Evolutionary conservation across 208 protist species (phyloP).

Genomic region (Acanthamoeba sp.): DNA sequence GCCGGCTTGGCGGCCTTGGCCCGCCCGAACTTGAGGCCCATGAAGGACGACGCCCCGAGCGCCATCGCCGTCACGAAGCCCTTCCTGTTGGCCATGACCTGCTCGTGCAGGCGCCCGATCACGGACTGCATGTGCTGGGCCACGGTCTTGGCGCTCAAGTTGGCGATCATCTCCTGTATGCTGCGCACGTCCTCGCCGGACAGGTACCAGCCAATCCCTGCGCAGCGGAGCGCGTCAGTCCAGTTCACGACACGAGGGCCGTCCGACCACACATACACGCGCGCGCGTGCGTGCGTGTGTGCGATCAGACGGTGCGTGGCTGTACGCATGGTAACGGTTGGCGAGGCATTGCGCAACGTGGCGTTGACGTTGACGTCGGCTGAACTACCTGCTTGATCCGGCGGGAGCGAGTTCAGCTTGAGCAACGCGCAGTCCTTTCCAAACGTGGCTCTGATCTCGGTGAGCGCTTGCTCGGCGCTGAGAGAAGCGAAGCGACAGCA

Average conservation of each 20-base stretch:
- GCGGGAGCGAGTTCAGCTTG: conserved; percentile 27
- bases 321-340: too few relatives aligned
- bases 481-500: not conserved
- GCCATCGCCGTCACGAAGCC: conserved; percentile 46
- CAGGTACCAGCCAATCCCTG: not conserved
- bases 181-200: conserved; percentile 12
- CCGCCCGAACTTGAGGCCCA: conserved; percentile 40
- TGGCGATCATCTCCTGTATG: conserved; percentile 32
- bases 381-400: conserved; percentile 4
- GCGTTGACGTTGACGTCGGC: not conserved
- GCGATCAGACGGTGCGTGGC: too few relatives aligned
- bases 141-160: conserved; percentile 34
- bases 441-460: conserved; percentile 25
- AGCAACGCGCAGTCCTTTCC: conserved; percentile 44
- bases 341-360: too few relatives aligned
- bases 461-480: conserved; percentile 45
- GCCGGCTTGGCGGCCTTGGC: conserved; percentile 8
- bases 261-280: too few relatives aligned
- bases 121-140: conserved; percentile 36
- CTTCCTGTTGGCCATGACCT: conserved; percentile 29
- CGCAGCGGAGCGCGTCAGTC: too few relatives aligned
- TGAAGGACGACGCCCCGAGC: conserved; percentile 28
- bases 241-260: too few relatives aligned
- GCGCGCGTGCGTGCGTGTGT: too few relatives aligned
- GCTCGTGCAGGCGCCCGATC: conserved; percentile 5